Evolutionary conservation across 257 asterid genomes (phyloP).

Genomic region (Solanum appendiculatum): DNA sequence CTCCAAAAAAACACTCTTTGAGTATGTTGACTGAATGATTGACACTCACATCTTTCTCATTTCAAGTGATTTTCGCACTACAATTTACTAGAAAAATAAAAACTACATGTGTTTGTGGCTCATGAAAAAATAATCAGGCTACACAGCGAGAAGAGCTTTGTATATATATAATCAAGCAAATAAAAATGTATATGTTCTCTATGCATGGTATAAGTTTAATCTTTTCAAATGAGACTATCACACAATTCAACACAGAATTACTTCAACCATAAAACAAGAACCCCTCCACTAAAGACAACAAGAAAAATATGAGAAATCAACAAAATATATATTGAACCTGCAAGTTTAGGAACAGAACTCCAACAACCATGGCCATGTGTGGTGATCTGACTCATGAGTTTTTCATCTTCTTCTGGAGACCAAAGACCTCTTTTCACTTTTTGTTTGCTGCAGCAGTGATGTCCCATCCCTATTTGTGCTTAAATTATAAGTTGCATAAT

Average conservation of each 20-base stretch:
- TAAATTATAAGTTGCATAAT: not conserved
- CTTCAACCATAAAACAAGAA: not conserved
- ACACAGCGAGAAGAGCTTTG: not conserved
- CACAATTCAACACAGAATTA: not conserved
- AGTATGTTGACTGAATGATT: not conserved
- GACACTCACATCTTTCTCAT: not conserved
- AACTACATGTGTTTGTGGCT: not conserved
- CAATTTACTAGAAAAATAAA: not conserved
- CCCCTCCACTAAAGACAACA: not conserved
- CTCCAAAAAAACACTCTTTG: not conserved
- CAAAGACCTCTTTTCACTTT: slow-evolving; percentile 89
- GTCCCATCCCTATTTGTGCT: slow-evolving; percentile 32
- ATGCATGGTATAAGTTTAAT: not conserved
- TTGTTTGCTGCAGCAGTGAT: slow-evolving; percentile 96
- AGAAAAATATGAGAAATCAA: not conserved
- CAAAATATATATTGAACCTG: slow-evolving; percentile 24
- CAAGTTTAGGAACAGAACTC: slow-evolving; percentile 87
- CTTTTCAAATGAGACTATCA: not conserved
- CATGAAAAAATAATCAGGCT: not conserved
- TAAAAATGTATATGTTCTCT: not conserved
- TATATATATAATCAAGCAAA: not conserved
- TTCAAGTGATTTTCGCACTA: not conserved
- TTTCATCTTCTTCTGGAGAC: slow-evolving; percentile 97
- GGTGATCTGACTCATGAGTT: slow-evolving; percentile 58
- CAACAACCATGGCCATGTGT: slow-evolving; percentile 90